Percentiles rank a stretch among this genome's conserved stretches.
Evolutionary conservation across 192 early-diverging fungal species (phyloP).

Genomic region (Coemansia sp.): DNA sequence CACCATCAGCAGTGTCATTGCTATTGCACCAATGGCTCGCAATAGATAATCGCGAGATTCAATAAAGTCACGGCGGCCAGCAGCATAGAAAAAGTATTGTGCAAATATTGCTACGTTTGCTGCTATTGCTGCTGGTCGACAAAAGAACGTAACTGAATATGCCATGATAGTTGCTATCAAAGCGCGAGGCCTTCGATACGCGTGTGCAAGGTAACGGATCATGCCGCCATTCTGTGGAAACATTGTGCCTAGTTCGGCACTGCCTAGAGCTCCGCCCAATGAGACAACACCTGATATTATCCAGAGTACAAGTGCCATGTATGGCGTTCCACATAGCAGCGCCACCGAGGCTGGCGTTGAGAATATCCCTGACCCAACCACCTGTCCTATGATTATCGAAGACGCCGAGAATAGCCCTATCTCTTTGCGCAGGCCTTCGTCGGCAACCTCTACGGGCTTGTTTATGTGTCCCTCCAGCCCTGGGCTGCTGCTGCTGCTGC

Average conservation of each 20-base stretch:
- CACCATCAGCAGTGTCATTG: constrained; percentile 57
- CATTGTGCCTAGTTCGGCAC: constrained; percentile 86
- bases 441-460: constrained; percentile 18
- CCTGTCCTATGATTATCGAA: constrained; percentile 67
- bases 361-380: constrained; percentile 80
- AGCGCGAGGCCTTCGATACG: constrained; percentile 53
- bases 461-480: not conserved
- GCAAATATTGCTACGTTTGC: constrained; percentile 53
- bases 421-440: constrained; percentile 40
- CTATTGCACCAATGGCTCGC: constrained; percentile 57
- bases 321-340: constrained; percentile 62
- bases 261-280: constrained; percentile 78
- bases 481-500: constrained; percentile 4
- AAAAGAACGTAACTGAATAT: constrained; percentile 57
- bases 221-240: constrained; percentile 88
- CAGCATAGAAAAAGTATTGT: constrained; percentile 57
- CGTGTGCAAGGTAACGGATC: constrained; percentile 76
- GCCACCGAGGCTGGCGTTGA: constrained; percentile 74
- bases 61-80: constrained; percentile 21
- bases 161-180: constrained; percentile 57
- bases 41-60: constrained; percentile 35
- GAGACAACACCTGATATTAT: constrained; percentile 68
- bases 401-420: constrained; percentile 60
- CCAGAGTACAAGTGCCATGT: constrained; percentile 72
- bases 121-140: constrained; percentile 53